Evolutionary conservation across 23 red algal genomes (phyloP), one percentile per base, ranked within the genome.

Genomic region (Porphyridium purpureum): DNA sequence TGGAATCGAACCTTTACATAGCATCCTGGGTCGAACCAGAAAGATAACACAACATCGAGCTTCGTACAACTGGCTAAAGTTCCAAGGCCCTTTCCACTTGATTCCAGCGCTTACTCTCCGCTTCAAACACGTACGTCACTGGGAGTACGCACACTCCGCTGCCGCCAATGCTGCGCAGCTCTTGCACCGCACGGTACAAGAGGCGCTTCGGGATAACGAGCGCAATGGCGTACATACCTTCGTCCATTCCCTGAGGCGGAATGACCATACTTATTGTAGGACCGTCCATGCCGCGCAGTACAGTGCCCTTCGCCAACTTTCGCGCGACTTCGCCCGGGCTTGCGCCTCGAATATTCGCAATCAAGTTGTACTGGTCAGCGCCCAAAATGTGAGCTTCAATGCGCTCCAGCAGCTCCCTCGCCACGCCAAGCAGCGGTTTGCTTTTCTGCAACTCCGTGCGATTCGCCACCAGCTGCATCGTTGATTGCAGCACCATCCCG

Each of bases 191-290:
- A 22, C 59, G 54, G 25, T 98, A 98, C 1, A 98, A 30, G 26
- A 64, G 52, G 19, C 69, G 57, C 68, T 98, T 98, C 42, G 71
- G 72, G 17, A 98, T 52, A 1, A 98, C 81, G 34, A 98, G 64
- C 40, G 79, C 76, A 36, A 98, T 81, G 20, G 90, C 90, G 62
- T 98, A 98, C 90, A 98, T 98, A 27, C 90, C 90, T n/a, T 69
- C 53, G 5, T 70, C 79, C 11, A 69, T 59, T 36, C 82, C 90
- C 7, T 72, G 70, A 0, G 90, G 80, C 0, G 90, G 90, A 21
- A 98, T 70, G 5, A 98, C 90, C 11, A 65, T 62, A 44, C 64
- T 81, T 5, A 98, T 74, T 0, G 90, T 98, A 27, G 90, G 90
- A 4, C 90, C 90, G 36, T 98, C 90, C 54, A 98, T 62, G 30